phyloP scores from a whole-genome alignment of 257 asterid genomes.

The Mitragyna speciosa region DNA sequence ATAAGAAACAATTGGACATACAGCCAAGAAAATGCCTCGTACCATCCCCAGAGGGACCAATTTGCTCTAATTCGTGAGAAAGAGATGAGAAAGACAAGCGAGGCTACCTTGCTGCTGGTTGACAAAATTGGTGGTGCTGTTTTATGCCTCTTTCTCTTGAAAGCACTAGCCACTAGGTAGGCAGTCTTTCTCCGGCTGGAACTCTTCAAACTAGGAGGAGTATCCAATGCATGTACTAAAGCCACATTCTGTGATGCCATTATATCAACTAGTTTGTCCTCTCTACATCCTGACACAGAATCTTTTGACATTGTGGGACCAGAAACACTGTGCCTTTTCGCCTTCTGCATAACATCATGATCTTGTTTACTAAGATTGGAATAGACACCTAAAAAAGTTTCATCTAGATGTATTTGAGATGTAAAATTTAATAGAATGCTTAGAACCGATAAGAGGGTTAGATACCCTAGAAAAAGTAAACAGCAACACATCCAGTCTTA shows the following conservation, averaged over 20 bases:
- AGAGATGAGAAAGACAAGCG: neutral
- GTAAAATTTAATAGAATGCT: neutral
- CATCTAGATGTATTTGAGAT: neutral
- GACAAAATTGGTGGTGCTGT: constrained; percentile 31
- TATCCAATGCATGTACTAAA: constrained; percentile 25
- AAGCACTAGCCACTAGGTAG: constrained; percentile 31
- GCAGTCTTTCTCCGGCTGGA: constrained; percentile 35
- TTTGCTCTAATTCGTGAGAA: neutral
- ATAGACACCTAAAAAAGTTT: neutral
- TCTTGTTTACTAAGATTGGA: neutral
- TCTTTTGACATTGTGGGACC: constrained; percentile 39
- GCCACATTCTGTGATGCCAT: constrained; percentile 28
- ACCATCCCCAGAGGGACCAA: neutral
- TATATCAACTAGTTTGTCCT: constrained; percentile 32
- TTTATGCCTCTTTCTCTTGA: constrained; percentile 44
- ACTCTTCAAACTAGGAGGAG: constrained; percentile 22
- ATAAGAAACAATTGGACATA: neutral
- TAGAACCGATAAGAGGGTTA: neutral
- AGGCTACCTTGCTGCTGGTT: constrained; percentile 48
- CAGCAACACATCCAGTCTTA: constrained; percentile 1
- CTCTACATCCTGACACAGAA: constrained; percentile 33
- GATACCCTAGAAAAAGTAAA: neutral
- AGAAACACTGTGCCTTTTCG: constrained; percentile 34
- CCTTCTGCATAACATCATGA: constrained; percentile 23
- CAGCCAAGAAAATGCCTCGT: neutral